A percentile compares a stretch with the other conserved stretches of the same genome.
Conservation (phyloP, 208 protist genomes). For the Tritrichomonas musculus region DNA sequence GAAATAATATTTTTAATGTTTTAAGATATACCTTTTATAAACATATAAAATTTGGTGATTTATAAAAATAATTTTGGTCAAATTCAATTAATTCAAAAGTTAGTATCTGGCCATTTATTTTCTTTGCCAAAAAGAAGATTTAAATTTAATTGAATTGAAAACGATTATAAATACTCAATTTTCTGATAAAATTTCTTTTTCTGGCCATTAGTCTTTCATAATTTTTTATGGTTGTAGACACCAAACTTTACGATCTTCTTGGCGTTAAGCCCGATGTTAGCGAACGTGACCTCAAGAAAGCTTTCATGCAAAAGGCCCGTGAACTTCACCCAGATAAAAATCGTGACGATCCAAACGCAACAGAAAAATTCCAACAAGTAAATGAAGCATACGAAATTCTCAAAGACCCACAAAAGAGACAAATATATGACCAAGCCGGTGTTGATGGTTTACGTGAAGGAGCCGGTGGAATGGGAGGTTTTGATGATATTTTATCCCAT, state of each 20-base stretch:
- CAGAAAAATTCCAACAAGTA: conserved; percentile 57
- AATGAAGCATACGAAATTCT: conserved; percentile 54
- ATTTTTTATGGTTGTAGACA: conserved; percentile 15
- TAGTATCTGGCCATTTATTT: too few species aligned
- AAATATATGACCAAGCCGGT: conserved; percentile 50
- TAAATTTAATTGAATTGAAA: too few species aligned
- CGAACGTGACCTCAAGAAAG: not conserved
- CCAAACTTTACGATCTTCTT: conserved; percentile 24
- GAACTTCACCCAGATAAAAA: conserved; percentile 25
- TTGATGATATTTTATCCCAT: not conserved
- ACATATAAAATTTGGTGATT: too few species aligned
- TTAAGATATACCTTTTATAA: too few species aligned
- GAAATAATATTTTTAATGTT: too few species aligned
- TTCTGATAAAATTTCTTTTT: too few species aligned
- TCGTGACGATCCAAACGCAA: conserved; percentile 61
- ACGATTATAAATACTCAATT: too few species aligned
- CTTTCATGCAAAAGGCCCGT: not conserved
- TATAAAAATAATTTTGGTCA: too few species aligned
- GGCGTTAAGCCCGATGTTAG: not conserved
- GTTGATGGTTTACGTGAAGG: conserved; percentile 37
- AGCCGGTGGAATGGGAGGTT: not conserved
- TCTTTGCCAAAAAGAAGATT: too few species aligned
- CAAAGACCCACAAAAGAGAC: conserved; percentile 45
- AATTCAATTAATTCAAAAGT: too few species aligned
- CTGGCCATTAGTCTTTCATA: too few species aligned